Percentiles rank a stretch among this genome's conserved stretches.
These are phyloP conservation scores for Hypomyces rosellus DNA, from an alignment of 2,329 filamentous ascomycete species.

Conservation along the genomic window DNA sequence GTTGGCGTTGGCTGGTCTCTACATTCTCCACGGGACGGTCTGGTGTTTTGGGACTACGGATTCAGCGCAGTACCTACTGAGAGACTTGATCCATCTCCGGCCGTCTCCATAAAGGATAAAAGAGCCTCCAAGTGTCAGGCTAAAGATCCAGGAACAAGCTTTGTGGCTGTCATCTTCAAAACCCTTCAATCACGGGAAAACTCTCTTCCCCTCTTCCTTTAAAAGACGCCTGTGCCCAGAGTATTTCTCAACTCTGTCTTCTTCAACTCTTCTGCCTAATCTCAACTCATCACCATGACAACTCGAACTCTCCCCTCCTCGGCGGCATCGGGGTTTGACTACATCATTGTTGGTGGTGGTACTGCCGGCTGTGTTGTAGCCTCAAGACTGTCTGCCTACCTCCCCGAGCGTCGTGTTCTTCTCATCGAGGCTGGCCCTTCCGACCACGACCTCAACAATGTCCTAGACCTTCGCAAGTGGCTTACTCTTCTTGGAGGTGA, in stretches of 20 bases:
- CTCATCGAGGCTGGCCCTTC: constrained; percentile 85
- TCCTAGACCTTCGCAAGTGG: constrained; percentile 84
- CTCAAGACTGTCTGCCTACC: constrained; percentile 71
- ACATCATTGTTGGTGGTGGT: constrained; percentile 78
- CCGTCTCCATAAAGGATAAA: too few relatives aligned
- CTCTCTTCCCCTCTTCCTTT: background rate
- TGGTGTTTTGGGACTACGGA: too few relatives aligned
- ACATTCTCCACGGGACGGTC: too few relatives aligned
- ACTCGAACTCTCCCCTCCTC: constrained; percentile 60
- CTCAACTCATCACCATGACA: constrained; percentile 47
- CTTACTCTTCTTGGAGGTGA: constrained; percentile 76
- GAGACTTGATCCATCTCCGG: too few relatives aligned
- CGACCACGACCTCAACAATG: constrained; percentile 81
- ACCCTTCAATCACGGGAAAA: background rate
- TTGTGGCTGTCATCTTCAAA: too few relatives aligned
- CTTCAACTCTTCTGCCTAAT: background rate
- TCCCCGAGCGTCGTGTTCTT: constrained; percentile 74
- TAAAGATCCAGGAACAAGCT: too few relatives aligned
- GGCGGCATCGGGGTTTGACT: constrained; percentile 68
- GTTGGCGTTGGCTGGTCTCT: too few relatives aligned
- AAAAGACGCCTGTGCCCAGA: background rate
- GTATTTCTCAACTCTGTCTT: background rate
- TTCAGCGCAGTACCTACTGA: too few relatives aligned
- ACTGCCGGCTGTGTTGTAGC: constrained; percentile 83
- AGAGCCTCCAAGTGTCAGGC: too few relatives aligned